Percentiles rank a stretch among this genome's conserved stretches.
phyloP scores from a whole-genome alignment of 2,329 filamentous ascomycete species.

The Didymella keratinophila region DNA sequence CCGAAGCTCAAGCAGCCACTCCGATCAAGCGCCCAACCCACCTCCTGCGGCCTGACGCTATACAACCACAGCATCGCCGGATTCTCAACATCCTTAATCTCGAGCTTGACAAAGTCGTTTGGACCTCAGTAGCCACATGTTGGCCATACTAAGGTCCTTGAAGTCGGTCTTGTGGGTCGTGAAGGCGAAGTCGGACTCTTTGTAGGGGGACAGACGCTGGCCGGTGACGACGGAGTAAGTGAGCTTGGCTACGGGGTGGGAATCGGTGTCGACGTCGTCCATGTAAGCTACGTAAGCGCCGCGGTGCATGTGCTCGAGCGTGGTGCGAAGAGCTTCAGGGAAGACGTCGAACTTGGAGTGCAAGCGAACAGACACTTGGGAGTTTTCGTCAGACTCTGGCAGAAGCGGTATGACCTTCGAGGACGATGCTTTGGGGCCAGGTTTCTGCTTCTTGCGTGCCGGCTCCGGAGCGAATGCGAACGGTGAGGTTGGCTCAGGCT shows the following conservation, averaged over 20 bases:
- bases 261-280: background rate
- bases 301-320: background rate
- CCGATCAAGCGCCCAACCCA: background rate
- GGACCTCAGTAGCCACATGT: background rate
- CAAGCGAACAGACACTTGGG: background rate
- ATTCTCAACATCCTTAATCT: background rate
- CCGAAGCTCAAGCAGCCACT: background rate
- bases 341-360: background rate
- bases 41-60: background rate
- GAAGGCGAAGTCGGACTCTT: background rate
- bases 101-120: background rate
- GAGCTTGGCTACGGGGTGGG: background rate
- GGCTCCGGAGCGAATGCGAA: background rate
- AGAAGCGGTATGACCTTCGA: background rate
- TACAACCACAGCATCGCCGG: background rate
- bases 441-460: background rate
- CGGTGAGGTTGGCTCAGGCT: background rate
- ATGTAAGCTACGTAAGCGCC: background rate
- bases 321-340: background rate
- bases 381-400: background rate
- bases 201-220: background rate
- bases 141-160: background rate
- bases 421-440: background rate
- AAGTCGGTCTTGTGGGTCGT: background rate
- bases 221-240: background rate